These are phyloP conservation scores for Curvularia eragrostidis DNA, from an alignment of 2,329 filamentous ascomycete genomes.

Conservation along the genomic window DNA sequence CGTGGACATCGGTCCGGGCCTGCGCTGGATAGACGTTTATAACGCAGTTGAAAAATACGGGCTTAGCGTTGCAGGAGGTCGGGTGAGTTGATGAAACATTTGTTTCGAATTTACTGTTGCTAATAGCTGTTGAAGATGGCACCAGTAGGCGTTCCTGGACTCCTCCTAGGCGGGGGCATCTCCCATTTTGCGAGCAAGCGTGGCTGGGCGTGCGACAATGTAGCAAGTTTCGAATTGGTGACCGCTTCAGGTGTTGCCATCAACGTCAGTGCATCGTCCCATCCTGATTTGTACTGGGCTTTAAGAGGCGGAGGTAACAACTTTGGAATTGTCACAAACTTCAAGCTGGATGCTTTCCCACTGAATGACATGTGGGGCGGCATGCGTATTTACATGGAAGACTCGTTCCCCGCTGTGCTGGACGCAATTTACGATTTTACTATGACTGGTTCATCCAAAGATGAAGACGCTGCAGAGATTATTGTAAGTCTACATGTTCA, in stretches of 20 bases:
- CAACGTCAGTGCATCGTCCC: constrained; percentile 23
- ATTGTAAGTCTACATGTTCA: constrained; percentile 13
- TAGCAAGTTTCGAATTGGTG: constrained; percentile 29
- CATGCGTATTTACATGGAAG: constrained; percentile 18
- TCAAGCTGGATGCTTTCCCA: constrained; percentile 29
- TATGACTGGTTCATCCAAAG: constrained; percentile 14
- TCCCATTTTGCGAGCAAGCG: constrained; percentile 31
- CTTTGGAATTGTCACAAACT: constrained; percentile 43
- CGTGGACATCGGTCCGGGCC: constrained; percentile 34
- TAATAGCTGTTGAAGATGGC: constrained; percentile 12
- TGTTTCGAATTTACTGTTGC: not conserved
- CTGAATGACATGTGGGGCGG: constrained; percentile 36
- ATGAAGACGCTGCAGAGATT: constrained; percentile 31
- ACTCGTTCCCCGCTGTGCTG: constrained; percentile 19
- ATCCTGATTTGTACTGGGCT: constrained; percentile 50
- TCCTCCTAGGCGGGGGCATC: constrained; percentile 37
- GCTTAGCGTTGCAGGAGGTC: constrained; percentile 36
- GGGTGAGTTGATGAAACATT: constrained; percentile 6
- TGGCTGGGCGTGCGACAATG: constrained; percentile 39
- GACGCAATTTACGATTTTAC: constrained; percentile 24
- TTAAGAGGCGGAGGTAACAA: constrained; percentile 43
- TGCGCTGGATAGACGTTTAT: constrained; percentile 41
- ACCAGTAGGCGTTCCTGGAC: constrained; percentile 38
- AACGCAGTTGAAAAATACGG: constrained; percentile 28
- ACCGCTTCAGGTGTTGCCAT: constrained; percentile 24